Evolutionary conservation across 164 flowering plant species (phyloP).

Genomic region (Magnolia kwangsiensis): DNA sequence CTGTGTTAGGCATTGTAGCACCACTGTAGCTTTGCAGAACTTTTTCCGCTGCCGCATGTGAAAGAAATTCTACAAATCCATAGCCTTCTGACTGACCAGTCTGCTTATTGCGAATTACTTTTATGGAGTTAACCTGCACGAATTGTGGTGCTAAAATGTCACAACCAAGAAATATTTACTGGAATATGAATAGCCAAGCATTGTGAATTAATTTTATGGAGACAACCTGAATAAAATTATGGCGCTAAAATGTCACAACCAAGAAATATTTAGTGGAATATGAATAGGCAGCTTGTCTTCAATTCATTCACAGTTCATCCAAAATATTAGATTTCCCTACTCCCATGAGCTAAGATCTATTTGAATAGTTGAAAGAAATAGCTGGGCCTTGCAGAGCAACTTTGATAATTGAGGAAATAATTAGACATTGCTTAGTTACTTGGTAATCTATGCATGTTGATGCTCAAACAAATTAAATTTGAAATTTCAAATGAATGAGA

Average conservation of each 20-base stretch:
- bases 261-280: background rate
- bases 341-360: no score
- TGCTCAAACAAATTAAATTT: no score
- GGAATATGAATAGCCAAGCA: background rate
- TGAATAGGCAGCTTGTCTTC: slow-evolving; percentile 14
- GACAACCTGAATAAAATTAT: slow-evolving; percentile 41
- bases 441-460: no score
- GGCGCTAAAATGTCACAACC: background rate
- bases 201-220: slow-evolving; percentile 81
- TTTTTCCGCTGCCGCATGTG: slow-evolving; percentile 83
- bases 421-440: no score
- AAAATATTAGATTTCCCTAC: no score
- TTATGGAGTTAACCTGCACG: slow-evolving; percentile 63
- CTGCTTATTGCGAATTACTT: slow-evolving; percentile 96
- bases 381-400: no score
- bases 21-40: slow-evolving; percentile 63
- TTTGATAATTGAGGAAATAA: no score
- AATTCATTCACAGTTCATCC: no score
- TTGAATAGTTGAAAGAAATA: no score
- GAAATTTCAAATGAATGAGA: no score
- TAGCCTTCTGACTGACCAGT: slow-evolving; percentile 89
- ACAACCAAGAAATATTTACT: slow-evolving; percentile 1
- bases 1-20: slow-evolving; percentile 73
- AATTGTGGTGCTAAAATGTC: background rate
- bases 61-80: slow-evolving; percentile 87